Evolutionary conservation across 805 yeast species (phyloP).

Genomic region (Jamesozyma spencerorum): DNA sequence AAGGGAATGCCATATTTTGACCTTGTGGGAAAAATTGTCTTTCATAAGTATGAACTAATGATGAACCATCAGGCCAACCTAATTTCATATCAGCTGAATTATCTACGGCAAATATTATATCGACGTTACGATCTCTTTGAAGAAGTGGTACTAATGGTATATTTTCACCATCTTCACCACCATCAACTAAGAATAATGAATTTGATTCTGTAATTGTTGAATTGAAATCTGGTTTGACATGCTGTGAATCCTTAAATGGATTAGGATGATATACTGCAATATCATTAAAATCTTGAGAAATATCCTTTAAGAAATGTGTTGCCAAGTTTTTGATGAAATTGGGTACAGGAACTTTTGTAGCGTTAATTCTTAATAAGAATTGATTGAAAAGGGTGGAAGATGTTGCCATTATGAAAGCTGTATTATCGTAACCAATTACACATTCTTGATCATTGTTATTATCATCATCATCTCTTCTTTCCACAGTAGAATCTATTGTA

Average conservation of each 20-base stretch:
- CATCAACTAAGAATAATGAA: conserved; percentile 51
- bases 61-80: conserved; percentile 60
- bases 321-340: conserved; percentile 34
- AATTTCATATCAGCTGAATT: conserved; percentile 55
- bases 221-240: conserved; percentile 24
- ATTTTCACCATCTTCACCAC: conserved; percentile 61
- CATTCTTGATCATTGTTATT: conserved; percentile 32
- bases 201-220: conserved; percentile 33
- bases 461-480: neutral
- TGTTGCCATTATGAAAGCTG: conserved; percentile 75
- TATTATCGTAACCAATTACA: conserved; percentile 64
- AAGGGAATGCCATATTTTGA: conserved; percentile 60
- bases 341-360: conserved; percentile 34
- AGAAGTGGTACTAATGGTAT: conserved; percentile 54
- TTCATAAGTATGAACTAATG: conserved; percentile 46
- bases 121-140: conserved; percentile 50
- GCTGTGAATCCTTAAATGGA: conserved; percentile 47
- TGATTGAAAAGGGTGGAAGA: conserved; percentile 75
- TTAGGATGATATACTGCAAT: conserved; percentile 64
- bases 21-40: conserved; percentile 52
- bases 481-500: neutral
- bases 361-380: conserved; percentile 45
- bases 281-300: conserved; percentile 48
- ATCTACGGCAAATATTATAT: conserved; percentile 55
- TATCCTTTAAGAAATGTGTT: conserved; percentile 36